phyloP scores from a whole-genome alignment of 805 yeast species.

The Zygotorulaspora danielsina region DNA sequence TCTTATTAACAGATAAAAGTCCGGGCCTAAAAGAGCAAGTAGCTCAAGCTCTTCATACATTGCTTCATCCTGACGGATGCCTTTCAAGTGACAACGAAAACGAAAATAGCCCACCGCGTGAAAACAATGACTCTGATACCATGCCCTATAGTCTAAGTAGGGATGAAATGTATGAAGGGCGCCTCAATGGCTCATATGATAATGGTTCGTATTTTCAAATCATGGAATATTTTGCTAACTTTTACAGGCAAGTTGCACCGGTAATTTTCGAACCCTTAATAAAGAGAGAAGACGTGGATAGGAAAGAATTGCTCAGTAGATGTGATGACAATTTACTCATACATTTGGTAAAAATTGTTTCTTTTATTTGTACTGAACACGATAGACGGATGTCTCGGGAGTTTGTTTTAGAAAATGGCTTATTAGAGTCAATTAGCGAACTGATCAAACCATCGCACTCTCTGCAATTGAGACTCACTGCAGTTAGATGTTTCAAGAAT shows the following conservation, averaged over 20 bases:
- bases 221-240: slow-evolving; percentile 43
- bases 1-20: slow-evolving; percentile 58
- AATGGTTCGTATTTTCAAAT: slow-evolving; percentile 21
- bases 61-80: slow-evolving; percentile 55
- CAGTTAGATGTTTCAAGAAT: slow-evolving; percentile 62
- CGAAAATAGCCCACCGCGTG: slow-evolving; percentile 11
- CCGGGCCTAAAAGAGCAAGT: slow-evolving; percentile 78
- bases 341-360: slow-evolving; percentile 64
- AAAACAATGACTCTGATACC: background rate
- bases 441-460: slow-evolving; percentile 40
- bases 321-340: slow-evolving; percentile 45
- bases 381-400: slow-evolving; percentile 52
- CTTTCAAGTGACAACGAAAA: slow-evolving; percentile 20
- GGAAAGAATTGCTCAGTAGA: slow-evolving; percentile 3
- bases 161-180: background rate
- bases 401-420: slow-evolving; percentile 56
- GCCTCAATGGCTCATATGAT: slow-evolving; percentile 5
- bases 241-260: slow-evolving; percentile 62
- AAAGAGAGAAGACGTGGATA: slow-evolving; percentile 12
- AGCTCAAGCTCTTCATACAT: slow-evolving; percentile 71
- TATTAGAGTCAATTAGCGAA: slow-evolving; percentile 52
- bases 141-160: background rate
- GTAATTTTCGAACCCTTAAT: slow-evolving; percentile 48
- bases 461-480: slow-evolving; percentile 59
- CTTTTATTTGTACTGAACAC: slow-evolving; percentile 65